Evolutionary conservation across 495 filamentous ascomycete species (phyloP).

Genomic region (Eremomyces bilateralis): DNA sequence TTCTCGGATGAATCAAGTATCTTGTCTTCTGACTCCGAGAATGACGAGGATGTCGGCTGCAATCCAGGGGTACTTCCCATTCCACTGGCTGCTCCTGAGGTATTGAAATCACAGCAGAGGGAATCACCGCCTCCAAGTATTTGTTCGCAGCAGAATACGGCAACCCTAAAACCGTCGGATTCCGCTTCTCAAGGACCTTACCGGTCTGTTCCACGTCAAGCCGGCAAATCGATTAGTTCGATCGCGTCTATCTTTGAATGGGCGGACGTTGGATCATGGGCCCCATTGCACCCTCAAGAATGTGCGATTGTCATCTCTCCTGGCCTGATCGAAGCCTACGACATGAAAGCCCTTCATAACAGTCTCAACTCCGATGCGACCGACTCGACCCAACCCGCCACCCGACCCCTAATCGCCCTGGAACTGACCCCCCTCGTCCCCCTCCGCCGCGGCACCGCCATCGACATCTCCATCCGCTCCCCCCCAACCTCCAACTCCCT

Average conservation of each 20-base stretch:
- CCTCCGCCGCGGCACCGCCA: constrained; percentile 66
- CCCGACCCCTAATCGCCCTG: constrained; percentile 47
- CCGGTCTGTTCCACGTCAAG: constrained; percentile 31
- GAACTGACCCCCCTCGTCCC: constrained; percentile 77
- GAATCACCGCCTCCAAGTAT: too few species aligned
- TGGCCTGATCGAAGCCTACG: constrained; percentile 69
- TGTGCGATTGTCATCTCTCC: constrained; percentile 65
- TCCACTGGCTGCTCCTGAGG: too few species aligned
- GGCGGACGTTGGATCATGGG: constrained; percentile 66
- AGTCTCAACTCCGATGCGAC: constrained; percentile 13
- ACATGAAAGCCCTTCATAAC: constrained; percentile 31
- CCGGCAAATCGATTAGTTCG: constrained; percentile 36
- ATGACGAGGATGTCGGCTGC: constrained; percentile 2
- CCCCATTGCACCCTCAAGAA: constrained; percentile 47
- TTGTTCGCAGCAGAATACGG: too few species aligned
- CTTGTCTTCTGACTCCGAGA: constrained; percentile 1
- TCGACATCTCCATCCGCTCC: constrained; percentile 86
- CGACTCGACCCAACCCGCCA: constrained; percentile 13
- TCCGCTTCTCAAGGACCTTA: constrained; percentile 52
- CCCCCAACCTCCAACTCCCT: constrained; percentile 48
- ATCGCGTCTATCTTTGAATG: constrained; percentile 59
- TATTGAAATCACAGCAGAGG: too few species aligned
- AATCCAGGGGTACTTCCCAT: too few species aligned
- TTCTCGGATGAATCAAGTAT: constrained; percentile 12
- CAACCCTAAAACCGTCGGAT: constrained; percentile 52